A percentile compares a stretch with the other conserved stretches of the same genome.
These are phyloP conservation scores for Viola odorata DNA, from an alignment of 345 rosid genomes.

Conservation along the genomic window DNA sequence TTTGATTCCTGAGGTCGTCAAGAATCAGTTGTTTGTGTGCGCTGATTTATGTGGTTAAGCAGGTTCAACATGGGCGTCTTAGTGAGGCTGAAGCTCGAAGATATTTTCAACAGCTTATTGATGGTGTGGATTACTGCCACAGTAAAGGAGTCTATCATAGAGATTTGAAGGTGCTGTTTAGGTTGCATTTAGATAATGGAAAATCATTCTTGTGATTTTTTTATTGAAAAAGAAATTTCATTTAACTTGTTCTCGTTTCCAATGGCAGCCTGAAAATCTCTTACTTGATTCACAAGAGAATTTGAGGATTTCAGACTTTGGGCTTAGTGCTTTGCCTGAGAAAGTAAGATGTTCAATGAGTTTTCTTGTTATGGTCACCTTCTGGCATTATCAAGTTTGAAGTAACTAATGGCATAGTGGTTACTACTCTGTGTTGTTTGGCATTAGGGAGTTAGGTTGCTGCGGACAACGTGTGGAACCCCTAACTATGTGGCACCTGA, in stretches of 20 bases:
- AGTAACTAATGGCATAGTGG: not conserved
- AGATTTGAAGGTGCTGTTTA: constrained; percentile 69
- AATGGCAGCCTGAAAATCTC: constrained; percentile 85
- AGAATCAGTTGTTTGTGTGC: not conserved
- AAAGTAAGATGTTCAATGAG: constrained; percentile 39
- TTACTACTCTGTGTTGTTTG: constrained; percentile 15
- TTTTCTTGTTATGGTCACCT: not conserved
- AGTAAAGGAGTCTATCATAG: constrained; percentile 91
- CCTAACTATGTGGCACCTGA: constrained; percentile 98
- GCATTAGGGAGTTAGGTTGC: constrained; percentile 68
- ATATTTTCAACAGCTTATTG: constrained; percentile 93
- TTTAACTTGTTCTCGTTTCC: constrained; percentile 6
- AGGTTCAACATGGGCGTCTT: constrained; percentile 86
- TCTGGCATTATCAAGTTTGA: not conserved
- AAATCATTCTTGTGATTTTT: not conserved
- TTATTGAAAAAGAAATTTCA: constrained; percentile 7
- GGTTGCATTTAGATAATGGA: constrained; percentile 1
- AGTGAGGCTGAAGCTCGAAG: constrained; percentile 85
- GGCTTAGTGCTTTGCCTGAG: constrained; percentile 86
- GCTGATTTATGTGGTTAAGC: constrained; percentile 8
- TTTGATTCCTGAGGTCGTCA: not conserved
- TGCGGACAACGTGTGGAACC: constrained; percentile 93
- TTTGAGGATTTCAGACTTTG: constrained; percentile 92
- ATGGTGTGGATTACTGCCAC: constrained; percentile 94
- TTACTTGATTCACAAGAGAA: constrained; percentile 87